Base-by-base conservation (phyloP, 2,329 filamentous ascomycete genomes). In the Trichoderma breve region DNA sequence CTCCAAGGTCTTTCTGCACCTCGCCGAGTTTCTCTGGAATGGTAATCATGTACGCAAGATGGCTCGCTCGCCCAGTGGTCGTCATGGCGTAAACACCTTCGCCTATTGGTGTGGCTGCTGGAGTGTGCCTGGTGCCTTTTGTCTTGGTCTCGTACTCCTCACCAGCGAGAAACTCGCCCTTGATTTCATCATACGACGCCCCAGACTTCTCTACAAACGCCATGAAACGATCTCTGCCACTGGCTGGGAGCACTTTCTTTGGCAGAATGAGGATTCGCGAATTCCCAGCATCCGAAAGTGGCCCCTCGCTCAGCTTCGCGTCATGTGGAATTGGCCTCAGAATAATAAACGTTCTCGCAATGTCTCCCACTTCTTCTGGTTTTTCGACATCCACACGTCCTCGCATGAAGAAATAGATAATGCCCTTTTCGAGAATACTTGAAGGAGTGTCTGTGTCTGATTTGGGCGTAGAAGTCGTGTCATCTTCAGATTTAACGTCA, bases 371-470 rank as follows among this genome's bases (percentile, higher is more conserved):
- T 60, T 87, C 86, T 21, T 91, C 86, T 0, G 93, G 91, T 7
- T 93, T 86, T 5, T 93, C 88, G 30, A 93, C 86, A 65, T 89
- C 89, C 47, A 97, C 93, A 14, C 93, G 90, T 8, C 90, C 90
- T 21, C 94, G 91, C 77, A 92, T 91, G 84, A 97, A 97, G 86
- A 97, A 97, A 84, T 97, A 97, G 75, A 97, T 90, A 76, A 96
- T 88, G 4, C 94, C 94, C 77, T 96, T 97, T 78, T 98, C 94
- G 3, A 97, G 85, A 28, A 97, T 89, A 64, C 77, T 86, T 0
- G 86, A 84, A 0, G 85, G 83, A 1, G 84, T 76, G 18, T 77
- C 63, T 4, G 72, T 64, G 30, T 80, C 81, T 62, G 75, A 36
- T 3, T 71, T 70, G 21, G 74, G 74, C 15, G 75, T 60, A 1